Base-by-base conservation (phyloP, 2,329 filamentous ascomycete species). In the Ophiognomonia clavigignenti-juglandacearum region DNA sequence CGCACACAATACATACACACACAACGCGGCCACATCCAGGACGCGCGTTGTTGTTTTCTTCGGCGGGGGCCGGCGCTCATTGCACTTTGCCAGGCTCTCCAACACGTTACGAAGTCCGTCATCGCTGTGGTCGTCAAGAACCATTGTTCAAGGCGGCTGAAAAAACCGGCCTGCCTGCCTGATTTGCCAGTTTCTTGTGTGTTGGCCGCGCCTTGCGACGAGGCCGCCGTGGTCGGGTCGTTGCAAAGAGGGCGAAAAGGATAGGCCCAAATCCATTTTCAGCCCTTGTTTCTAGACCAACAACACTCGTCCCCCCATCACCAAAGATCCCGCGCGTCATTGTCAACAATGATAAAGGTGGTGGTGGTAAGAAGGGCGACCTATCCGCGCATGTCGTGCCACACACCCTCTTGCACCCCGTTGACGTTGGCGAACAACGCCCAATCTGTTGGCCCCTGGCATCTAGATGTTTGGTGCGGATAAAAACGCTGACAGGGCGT, bases 401-500 rank as follows among this genome's bases (percentile, higher is more conserved):
- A 39, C 43, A 37, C 35, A 24, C 35, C 26, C n/a, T 26, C 27
- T 14, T 35, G 23, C 18, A 45, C 23, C 43, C 34, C 22, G 23
- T 34, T 18, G 42, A 32, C n/a, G 43, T 22, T 45, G 6, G 43
- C 3, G 32, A 16, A 34, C 19, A 45, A 29, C 27, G 22, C 26
- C 9, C 35, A 38, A 4, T 7, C 29, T 18, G 4, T 23, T 8
- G 11, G 19, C 19, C 26, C 20, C 22, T 18, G n/a, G n/a, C n/a
- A n/a, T 26, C 24, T 31, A 16, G 39, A 41, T 27, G 24, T 31
- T 11, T 31, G 4, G 24, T 31, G n/a, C 8, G 34, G 20, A 13
- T 22, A 37, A 37, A 37, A n/a, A n/a, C n/a, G 35, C 35, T 37
- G 35, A 37, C 35, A 23, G n/a, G n/a, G 23, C 46, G 44, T 41